These are phyloP conservation scores for Crithidia mellificae DNA, from an alignment of 208 protist species.

Conservation along the genomic window DNA sequence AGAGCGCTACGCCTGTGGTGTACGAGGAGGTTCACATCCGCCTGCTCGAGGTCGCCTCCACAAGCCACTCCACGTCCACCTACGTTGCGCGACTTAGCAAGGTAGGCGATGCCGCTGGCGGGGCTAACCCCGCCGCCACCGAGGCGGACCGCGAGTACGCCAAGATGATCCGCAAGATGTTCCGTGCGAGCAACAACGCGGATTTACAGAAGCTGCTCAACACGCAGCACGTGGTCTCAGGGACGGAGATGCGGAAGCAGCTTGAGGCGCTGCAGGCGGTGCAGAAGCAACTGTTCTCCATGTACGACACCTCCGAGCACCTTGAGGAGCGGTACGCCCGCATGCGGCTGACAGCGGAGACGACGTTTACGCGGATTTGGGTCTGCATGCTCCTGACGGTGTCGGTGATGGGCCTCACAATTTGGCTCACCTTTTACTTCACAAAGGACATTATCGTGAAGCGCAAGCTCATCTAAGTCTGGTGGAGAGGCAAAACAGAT, in stretches of 20 bases:
- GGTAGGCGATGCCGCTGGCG: background rate
- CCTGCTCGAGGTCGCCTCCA: constrained; percentile 35
- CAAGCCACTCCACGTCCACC: constrained; percentile 20
- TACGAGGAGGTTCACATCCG: constrained; percentile 35
- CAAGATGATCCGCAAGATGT: constrained; percentile 28
- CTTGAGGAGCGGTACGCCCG: constrained; percentile 32
- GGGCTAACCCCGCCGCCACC: background rate
- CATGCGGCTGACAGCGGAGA: constrained; percentile 73
- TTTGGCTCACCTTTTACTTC: constrained; percentile 68
- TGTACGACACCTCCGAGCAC: constrained; percentile 24
- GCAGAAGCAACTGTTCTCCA: constrained; percentile 24
- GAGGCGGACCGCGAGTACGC: constrained; percentile 31
- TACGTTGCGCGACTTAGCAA: constrained; percentile 27
- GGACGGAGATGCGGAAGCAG: constrained; percentile 22
- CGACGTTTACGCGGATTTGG: constrained; percentile 81
- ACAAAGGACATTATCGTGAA: constrained; percentile 72
- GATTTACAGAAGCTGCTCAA: constrained; percentile 28
- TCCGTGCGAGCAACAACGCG: constrained; percentile 18
- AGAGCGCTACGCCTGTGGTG: background rate
- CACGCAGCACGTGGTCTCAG: constrained; percentile 26
- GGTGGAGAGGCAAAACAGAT: no score
- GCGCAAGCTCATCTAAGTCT: constrained; percentile 63
- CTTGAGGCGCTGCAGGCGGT: constrained; percentile 27
- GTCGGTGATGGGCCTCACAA: constrained; percentile 34
- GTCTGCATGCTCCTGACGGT: constrained; percentile 56